Evolutionary conservation across 2,329 filamentous ascomycete genomes (phyloP), one percentile per base, ranked within the genome.

Genomic region (Colletotrichum euphorbiae): DNA sequence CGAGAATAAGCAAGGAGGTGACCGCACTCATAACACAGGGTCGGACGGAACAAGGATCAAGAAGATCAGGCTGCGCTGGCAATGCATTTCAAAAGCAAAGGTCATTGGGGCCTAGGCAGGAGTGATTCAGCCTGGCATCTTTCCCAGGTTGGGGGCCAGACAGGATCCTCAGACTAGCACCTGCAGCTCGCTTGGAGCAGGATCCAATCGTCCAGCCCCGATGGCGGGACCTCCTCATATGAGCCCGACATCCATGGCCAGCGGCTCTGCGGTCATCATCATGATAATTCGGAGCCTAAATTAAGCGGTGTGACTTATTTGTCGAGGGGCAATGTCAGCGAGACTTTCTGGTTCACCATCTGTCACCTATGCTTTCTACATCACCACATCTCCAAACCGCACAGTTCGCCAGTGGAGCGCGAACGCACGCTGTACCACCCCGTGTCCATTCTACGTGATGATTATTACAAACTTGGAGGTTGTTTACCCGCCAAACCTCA

Each of bases 381-480:
- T 24, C 21, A 4, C 21, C 21, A 24, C 21, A 24, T 5, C 21
- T 24, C 21, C 3, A 24, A 24, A 24, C 21, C 21, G 21, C 21
- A 24, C 21, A 24, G 21, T 24, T 24, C 21, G 21, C 21, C 21
- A 24, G 21, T 24, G 21, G 17, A 17, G 19, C 6, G 11, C 45
- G 2, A 42, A 24, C 3, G 21, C 21, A 5, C 21, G 3, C 21
- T 24, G 21, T 4, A 12, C 17, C 4, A 17, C 0, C 12, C 13
- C 57, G 45, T 9, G 31, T n/a, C 2, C 5, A 2, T 11, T 19
- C 24, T 8, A 40, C 59, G 19, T n/a, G 7, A 70, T 70, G 69
- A 58, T 69, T 19, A 46, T 58, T 7, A 61, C 67, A 3, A 64
- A n/a, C n/a, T 43, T 70, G 38, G 69, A 70, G 6, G 17, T 66